A percentile compares a stretch with the other conserved stretches of the same genome.
Evolutionary conservation across 2,329 filamentous ascomycete species (phyloP).

Genomic region (Nigrospora oryzae): DNA sequence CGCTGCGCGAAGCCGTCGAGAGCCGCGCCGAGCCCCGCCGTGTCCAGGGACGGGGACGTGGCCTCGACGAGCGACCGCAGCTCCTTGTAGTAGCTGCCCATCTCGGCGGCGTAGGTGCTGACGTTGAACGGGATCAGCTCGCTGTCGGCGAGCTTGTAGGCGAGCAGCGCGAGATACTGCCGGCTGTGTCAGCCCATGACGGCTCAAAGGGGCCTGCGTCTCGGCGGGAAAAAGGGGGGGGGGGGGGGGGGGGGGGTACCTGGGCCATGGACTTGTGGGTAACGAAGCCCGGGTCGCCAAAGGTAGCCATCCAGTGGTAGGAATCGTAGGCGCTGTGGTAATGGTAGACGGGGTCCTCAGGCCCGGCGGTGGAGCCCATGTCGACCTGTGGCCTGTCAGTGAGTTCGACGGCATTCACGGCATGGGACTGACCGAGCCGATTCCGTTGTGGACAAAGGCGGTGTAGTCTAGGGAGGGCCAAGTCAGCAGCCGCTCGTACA

Average conservation of each 20-base stretch:
- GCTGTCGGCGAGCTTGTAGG: slow-evolving; percentile 27
- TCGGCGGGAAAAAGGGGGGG: neutral
- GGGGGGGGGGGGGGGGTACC: slow-evolving; percentile 20
- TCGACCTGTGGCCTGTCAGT: slow-evolving; percentile 37
- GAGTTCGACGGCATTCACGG: slow-evolving; percentile 13
- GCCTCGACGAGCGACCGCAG: slow-evolving; percentile 23
- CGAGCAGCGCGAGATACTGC: slow-evolving; percentile 29
- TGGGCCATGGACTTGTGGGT: slow-evolving; percentile 52
- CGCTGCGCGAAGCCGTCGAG: slow-evolving; percentile 26
- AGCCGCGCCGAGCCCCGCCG: slow-evolving; percentile 25
- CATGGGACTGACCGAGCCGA: slow-evolving; percentile 24
- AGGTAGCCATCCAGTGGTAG: slow-evolving; percentile 75
- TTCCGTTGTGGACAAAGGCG: slow-evolving; percentile 50
- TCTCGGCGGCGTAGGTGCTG: slow-evolving; percentile 29
- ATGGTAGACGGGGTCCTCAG: slow-evolving; percentile 52
- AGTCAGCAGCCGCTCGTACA: no score
- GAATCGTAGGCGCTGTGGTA: slow-evolving; percentile 84
- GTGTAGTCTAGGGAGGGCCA: slow-evolving; percentile 43
- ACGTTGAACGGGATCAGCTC: slow-evolving; percentile 30
- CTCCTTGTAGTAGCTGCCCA: slow-evolving; percentile 28
- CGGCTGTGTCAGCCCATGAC: neutral
- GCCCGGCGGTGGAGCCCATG: slow-evolving; percentile 39
- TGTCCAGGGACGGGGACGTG: slow-evolving; percentile 24
- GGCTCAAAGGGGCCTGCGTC: neutral
- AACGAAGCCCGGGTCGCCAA: slow-evolving; percentile 59